Evolutionary conservation across 805 yeast species (phyloP).

Genomic region (Scheffersomyces lignosus): DNA sequence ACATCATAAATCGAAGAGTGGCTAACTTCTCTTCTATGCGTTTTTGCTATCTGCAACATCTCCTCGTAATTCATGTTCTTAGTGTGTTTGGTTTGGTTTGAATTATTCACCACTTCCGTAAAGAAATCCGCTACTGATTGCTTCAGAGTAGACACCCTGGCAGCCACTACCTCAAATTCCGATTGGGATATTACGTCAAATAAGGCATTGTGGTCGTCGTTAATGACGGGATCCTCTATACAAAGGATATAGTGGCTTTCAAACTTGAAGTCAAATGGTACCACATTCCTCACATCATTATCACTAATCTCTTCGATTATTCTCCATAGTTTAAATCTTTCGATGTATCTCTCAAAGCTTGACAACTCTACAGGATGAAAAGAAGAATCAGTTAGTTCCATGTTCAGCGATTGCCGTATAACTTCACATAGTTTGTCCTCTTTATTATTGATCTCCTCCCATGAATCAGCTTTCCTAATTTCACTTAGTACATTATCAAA

Average conservation of each 20-base stretch:
- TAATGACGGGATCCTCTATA: slow-evolving; percentile 27
- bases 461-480: too few species aligned
- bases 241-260: slow-evolving; percentile 27
- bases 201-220: slow-evolving; percentile 22
- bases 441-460: slow-evolving; percentile 4
- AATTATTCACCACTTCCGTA: slow-evolving; percentile 1
- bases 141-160: slow-evolving; percentile 18
- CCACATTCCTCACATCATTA: slow-evolving; percentile 8
- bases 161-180: slow-evolving; percentile 29
- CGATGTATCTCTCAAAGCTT: neutral
- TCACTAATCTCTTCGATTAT: slow-evolving; percentile 4
- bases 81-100: slow-evolving; percentile 2
- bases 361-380: neutral
- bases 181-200: slow-evolving; percentile 20
- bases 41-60: slow-evolving; percentile 13
- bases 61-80: slow-evolving; percentile 13
- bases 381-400: slow-evolving; percentile 4
- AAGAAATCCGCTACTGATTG: slow-evolving; percentile 14
- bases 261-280: slow-evolving; percentile 34
- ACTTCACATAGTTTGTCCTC: slow-evolving; percentile 13
- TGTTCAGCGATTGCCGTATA: slow-evolving; percentile 3
- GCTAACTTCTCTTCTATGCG: neutral
- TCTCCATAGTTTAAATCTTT: slow-evolving; percentile 1
- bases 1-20: slow-evolving; percentile 9
- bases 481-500: slow-evolving; percentile 3